Conservation (phyloP, 2,329 filamentous ascomycete species). For the Aspergillus texensis region DNA sequence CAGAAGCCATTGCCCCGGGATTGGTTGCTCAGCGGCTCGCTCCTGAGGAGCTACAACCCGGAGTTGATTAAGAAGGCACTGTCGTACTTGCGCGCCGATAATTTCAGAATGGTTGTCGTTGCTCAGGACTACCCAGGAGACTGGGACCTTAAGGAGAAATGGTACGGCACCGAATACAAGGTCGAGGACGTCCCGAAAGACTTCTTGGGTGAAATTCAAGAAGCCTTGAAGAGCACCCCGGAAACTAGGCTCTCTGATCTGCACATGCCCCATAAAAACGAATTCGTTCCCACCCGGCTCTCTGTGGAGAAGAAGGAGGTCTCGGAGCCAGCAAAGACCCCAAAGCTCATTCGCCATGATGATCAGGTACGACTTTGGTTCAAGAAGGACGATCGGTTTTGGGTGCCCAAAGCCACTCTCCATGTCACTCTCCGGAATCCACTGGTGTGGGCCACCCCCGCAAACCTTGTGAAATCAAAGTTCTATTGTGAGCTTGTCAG, state of each 20-base stretch:
- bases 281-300: slow-evolving; percentile 90
- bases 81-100: slow-evolving; percentile 77
- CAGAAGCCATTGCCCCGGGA: slow-evolving; percentile 86
- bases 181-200: slow-evolving; percentile 76
- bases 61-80: slow-evolving; percentile 75
- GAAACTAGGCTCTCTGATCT: slow-evolving; percentile 68
- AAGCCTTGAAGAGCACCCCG: slow-evolving; percentile 62
- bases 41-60: slow-evolving; percentile 79
- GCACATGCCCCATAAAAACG: slow-evolving; percentile 88
- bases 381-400: slow-evolving; percentile 98
- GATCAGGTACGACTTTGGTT: slow-evolving; percentile 82
- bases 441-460: slow-evolving; percentile 75
- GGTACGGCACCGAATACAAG: slow-evolving; percentile 96
- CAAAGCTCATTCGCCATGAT: slow-evolving; percentile 84
- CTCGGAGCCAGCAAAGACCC: slow-evolving; percentile 70
- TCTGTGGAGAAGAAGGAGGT: slow-evolving; percentile 94
- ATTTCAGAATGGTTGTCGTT: slow-evolving; percentile 81
- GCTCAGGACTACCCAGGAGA: slow-evolving; percentile 81
- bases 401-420: slow-evolving; percentile 93
- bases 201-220: slow-evolving; percentile 70
- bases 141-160: slow-evolving; percentile 89
- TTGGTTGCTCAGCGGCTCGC: slow-evolving; percentile 80
- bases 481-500: slow-evolving; percentile 84
- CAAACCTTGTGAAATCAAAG: slow-evolving; percentile 74
- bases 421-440: slow-evolving; percentile 79